phyloP scores from a whole-genome alignment of 2,329 filamentous ascomycete species.

The Scortechinia acanthostroma region DNA sequence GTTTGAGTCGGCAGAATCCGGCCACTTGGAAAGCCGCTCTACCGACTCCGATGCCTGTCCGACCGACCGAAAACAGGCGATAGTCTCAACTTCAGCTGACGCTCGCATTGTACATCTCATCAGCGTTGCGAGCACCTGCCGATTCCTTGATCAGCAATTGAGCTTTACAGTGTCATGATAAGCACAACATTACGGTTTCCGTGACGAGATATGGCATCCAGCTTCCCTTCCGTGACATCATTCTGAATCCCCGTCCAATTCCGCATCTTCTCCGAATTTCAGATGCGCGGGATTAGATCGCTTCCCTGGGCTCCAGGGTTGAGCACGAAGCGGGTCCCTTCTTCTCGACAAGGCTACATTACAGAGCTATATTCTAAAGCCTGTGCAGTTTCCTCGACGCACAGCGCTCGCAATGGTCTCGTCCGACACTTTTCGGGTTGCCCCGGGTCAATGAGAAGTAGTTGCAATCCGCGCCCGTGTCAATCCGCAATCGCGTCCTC shows the following conservation, averaged over 20 bases:
- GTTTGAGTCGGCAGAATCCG: neutral
- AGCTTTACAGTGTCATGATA: neutral
- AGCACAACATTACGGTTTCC: neutral
- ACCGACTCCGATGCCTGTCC: neutral
- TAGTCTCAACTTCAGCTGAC: too few species aligned
- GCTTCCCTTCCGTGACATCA: neutral
- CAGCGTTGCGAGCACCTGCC: too few species aligned
- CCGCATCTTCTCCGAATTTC: neutral
- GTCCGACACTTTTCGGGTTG: neutral
- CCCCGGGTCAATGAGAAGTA: too few species aligned
- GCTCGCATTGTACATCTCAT: too few species aligned
- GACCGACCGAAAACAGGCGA: too few species aligned
- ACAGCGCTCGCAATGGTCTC: neutral
- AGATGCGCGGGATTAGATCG: neutral
- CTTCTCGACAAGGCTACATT: neutral
- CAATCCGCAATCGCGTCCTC: too few species aligned
- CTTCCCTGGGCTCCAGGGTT: neutral
- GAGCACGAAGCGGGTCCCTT: neutral
- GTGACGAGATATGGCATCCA: neutral
- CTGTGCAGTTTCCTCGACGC: neutral
- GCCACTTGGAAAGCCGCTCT: too few species aligned
- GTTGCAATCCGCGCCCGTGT: too few species aligned
- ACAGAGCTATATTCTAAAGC: neutral
- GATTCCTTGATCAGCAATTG: neutral
- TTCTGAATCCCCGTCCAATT: neutral